These are phyloP conservation scores for Chlamydomonas reinhardtii DNA, from an alignment of 163 green algal species.

Conservation along the genomic window DNA sequence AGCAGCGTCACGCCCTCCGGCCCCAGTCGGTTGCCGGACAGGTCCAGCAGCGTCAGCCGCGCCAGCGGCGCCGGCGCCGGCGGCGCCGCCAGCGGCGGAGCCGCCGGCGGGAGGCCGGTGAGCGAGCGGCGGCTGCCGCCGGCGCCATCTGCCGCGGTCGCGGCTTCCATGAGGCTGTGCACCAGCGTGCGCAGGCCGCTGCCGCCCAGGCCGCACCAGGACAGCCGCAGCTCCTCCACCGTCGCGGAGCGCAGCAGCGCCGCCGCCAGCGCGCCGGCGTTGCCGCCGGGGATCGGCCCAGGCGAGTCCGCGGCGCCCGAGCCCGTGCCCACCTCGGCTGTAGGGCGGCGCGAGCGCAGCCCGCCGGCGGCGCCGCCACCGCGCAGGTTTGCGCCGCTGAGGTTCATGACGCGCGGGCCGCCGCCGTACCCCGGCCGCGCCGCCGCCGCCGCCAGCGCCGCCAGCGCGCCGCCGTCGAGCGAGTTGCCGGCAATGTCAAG, in stretches of 20 bases:
- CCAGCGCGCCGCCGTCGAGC: background rate
- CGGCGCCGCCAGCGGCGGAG: too few species aligned
- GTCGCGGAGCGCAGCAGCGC: background rate
- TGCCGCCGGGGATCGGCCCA: background rate
- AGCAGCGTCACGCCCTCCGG: slow-evolving; percentile 28
- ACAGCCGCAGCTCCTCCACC: slow-evolving; percentile 22
- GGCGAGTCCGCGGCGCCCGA: background rate
- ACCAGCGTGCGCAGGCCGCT: slow-evolving; percentile 12
- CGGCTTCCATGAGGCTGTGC: background rate
- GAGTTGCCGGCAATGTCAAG: slow-evolving; percentile 26
- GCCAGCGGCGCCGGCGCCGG: background rate
- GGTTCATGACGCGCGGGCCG: slow-evolving; percentile 23
- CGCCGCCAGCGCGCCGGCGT: slow-evolving; percentile 3
- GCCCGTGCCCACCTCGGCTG: background rate
- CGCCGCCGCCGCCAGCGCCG: slow-evolving; percentile 32
- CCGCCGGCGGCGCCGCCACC: background rate
- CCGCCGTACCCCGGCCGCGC: slow-evolving; percentile 3
- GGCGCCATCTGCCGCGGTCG: background rate
- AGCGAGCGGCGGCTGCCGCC: too few species aligned
- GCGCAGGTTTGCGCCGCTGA: slow-evolving; percentile 22
- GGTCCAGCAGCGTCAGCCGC: background rate
- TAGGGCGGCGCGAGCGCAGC: background rate
- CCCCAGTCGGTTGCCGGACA: slow-evolving; percentile 27
- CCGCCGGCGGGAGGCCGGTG: too few species aligned
- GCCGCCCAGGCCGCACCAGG: slow-evolving; percentile 18